phyloP scores from a whole-genome alignment of 331 rosid genomes.

The Pyrus hybrid region DNA sequence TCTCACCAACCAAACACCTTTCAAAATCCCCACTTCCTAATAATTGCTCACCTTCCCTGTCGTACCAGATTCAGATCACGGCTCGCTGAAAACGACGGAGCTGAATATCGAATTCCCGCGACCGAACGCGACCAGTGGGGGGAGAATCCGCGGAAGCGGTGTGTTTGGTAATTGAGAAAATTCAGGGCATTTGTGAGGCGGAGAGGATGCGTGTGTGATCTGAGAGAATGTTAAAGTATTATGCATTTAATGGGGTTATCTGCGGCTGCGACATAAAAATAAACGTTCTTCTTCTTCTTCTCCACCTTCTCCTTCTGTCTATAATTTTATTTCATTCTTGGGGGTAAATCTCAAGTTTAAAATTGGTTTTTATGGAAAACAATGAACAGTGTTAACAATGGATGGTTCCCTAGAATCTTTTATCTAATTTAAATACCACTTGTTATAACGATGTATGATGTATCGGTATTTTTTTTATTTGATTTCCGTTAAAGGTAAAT shows the following conservation, averaged over 20 bases:
- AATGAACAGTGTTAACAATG: no score
- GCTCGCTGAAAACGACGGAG: not conserved
- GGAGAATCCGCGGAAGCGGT: not conserved
- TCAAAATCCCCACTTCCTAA: not conserved
- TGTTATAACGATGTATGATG: no score
- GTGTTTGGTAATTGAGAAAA: not conserved
- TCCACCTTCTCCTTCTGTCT: not conserved
- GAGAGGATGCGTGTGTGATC: not conserved
- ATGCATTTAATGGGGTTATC: not conserved
- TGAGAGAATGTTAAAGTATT: not conserved
- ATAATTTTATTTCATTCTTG: not conserved
- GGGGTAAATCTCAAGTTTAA: not conserved
- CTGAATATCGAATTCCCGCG: not conserved
- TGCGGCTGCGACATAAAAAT: not conserved
- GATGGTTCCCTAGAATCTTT: no score
- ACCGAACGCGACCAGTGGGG: not conserved
- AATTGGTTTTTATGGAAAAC: not conserved
- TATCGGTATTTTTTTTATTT: no score
- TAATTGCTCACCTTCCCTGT: slow-evolving; percentile 6
- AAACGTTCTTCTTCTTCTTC: not conserved
- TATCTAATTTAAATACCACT: no score
- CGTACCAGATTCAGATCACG: not conserved
- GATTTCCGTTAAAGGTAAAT: no score
- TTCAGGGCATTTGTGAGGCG: slow-evolving; percentile 8
- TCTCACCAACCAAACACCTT: not conserved